Base-by-base conservation (phyloP, 2,329 filamentous ascomycete genomes). In the Ustulina deusta region DNA sequence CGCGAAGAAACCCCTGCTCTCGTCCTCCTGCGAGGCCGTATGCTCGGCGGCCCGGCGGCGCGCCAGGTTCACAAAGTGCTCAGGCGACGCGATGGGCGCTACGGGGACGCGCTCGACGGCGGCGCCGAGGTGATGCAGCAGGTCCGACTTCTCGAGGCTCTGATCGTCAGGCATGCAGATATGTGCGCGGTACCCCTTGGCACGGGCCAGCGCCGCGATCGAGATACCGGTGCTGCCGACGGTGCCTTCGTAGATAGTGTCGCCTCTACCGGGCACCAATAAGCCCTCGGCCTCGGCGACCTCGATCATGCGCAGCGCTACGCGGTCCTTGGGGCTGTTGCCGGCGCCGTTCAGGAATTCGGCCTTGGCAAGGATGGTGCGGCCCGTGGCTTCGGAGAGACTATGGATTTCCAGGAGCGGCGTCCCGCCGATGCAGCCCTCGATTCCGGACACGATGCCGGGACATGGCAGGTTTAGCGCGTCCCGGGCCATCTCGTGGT, bases 151-250 rank as follows among this genome's bases (percentile, higher is more conserved):
- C 80, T 99, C 96, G 64, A 85, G 83, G 64, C 91, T 89, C 83
- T 97, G 92, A 82, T 99, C 96, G 77, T 93, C 90, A 55, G 96
- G 95, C 94, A 99, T 98, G 84, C 93, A 97, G 72, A 99, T 98
- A 80, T 98, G 93, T 36, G 94, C 94, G 72, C 91, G 88, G 82
- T 98, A 98, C 38, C 96, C 96, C 79, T 90, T 88, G 25, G 96
- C 94, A 73, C 94, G 88, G 57, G 93, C 94, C 58, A 99, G 88
- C 0, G 93, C 93, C 2, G 96, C 96, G 10, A 99, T 86, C 17
- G 94, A 97, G 74, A 99, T 98, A 25, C 96, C 96, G 0, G 96
- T 99, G 77, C 93, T 97, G 67, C 96, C 96, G 17, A 97, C 94
- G 1, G 96, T 99, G 72, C 96, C 96, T 83, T 99, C 96, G 80